Percentiles rank a stretch among this genome's conserved stretches.
phyloP scores from a whole-genome alignment of 331 rosid species.

The Malus hybrid region DNA sequence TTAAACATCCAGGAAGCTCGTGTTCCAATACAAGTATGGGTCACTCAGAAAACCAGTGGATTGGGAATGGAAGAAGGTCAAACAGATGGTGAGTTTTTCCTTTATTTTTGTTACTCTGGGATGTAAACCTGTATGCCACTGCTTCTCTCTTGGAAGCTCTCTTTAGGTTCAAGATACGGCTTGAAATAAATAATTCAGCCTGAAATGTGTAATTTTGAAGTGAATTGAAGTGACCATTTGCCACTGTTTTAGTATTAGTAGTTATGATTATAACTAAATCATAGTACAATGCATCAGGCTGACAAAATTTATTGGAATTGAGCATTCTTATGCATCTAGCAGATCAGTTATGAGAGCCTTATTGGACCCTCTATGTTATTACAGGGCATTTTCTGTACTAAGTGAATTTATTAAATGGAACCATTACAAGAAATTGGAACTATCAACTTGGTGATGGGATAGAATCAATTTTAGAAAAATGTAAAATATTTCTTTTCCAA shows the following conservation, averaged over 20 bases:
- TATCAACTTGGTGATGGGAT: background rate
- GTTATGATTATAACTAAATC: background rate
- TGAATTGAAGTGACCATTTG: background rate
- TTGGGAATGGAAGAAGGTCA: conserved; percentile 49
- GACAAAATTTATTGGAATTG: background rate
- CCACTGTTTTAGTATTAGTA: background rate
- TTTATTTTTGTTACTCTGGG: background rate
- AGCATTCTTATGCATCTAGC: background rate
- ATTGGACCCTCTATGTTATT: background rate
- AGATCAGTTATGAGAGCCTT: background rate
- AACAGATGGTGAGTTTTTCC: conserved; percentile 37
- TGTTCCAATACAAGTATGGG: conserved; percentile 86
- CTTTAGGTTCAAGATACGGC: background rate
- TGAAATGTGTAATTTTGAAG: background rate
- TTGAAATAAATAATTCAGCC: background rate
- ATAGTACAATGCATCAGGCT: background rate
- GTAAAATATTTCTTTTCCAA: background rate
- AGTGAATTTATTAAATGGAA: background rate
- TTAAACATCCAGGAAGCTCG: conserved; percentile 73
- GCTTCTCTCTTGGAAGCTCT: conserved; percentile 5
- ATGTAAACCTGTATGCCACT: background rate
- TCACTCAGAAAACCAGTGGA: conserved; percentile 71
- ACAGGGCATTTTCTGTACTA: background rate
- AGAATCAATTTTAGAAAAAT: background rate
- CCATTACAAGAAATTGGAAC: background rate